Evolutionary conservation across 129 eudicot species (phyloP), one percentile per base, ranked within the genome.

Genomic region (Cynara cardunculus): DNA sequence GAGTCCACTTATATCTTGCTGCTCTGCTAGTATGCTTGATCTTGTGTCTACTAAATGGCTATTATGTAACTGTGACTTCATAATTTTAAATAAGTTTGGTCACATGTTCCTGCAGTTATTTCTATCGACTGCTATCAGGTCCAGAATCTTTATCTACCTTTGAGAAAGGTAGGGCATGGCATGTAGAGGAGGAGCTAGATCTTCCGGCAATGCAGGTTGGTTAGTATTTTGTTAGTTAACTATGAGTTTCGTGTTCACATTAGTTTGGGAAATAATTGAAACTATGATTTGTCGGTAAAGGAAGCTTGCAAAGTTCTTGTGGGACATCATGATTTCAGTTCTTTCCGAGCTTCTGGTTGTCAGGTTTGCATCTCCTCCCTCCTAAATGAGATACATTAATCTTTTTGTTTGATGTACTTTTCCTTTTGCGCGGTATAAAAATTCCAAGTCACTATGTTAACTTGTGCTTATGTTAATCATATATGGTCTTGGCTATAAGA

Each of bases 91-190:
- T 39, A 13, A 19, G 53, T 21, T 22, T 62, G 18, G 13, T 34
- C 72, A 12, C 68, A 67, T 86, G 66, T 75, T 79, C 9, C 35
- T 87, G 34, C 72, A 95, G 99, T 88, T 96, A 96, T 83, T 93
- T 87, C 84, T 96, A 96, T 64, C 86, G 97, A 49, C 74, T 96
- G 85, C 84, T 91, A 72, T 84, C 91, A 25, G 97, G 97, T 44
- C 92, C 96, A 22, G 97, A 91, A 68, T 71, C 75, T 72, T 59
- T 93, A 87, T 91, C 99, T 12, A 81, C 80, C 34, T 96, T 96
- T 77, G 99, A 93, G 87, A 92, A 91, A 84, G 97, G 83, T 82
- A 89, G 97, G 69, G 97, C 95, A 80, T 96, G 99, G 99, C 99
- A 96, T 93, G 91, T 96, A 53, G 86, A 92, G 7, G 93, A 92